Evolutionary conservation across 2,329 filamentous ascomycete species (phyloP).

Genomic region (Curvularia hawaiiensis): DNA sequence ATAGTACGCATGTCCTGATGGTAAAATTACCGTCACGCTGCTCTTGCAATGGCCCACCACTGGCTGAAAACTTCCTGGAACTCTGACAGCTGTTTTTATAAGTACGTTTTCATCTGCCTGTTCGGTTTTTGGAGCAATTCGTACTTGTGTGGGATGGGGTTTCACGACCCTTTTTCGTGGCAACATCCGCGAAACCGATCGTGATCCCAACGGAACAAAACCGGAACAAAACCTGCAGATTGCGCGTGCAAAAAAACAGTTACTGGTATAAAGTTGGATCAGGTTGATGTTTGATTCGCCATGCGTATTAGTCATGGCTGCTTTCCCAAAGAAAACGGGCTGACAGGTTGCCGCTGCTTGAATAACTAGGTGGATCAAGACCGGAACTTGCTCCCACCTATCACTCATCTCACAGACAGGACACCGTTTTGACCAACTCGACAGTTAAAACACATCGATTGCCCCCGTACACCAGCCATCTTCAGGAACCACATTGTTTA

Average conservation of each 20-base stretch:
- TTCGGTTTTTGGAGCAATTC: not conserved
- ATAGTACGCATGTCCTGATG: not conserved
- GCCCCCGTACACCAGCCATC: not conserved
- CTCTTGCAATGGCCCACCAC: not conserved
- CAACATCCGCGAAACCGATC: conserved; percentile 4
- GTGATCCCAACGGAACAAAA: conserved; percentile 8
- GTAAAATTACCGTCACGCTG: not conserved
- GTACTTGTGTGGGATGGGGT: not conserved
- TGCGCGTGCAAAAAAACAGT: not conserved
- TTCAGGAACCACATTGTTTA: not conserved
- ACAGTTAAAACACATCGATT: not conserved
- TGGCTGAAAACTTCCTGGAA: not conserved
- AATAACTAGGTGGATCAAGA: not conserved
- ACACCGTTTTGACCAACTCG: not conserved
- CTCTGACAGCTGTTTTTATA: not conserved
- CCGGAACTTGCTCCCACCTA: conserved; percentile 2
- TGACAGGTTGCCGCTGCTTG: not conserved
- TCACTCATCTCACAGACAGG: not conserved
- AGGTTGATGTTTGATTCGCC: not conserved
- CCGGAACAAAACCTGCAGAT: conserved; percentile 6
- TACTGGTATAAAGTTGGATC: conserved; percentile 1
- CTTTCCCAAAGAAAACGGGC: not conserved
- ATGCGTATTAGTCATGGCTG: not conserved
- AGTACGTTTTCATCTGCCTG: not conserved
- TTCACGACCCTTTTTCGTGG: not conserved